Conservation (phyloP, 2,329 filamentous ascomycete genomes). For the Phyllosticta ampelicida region DNA sequence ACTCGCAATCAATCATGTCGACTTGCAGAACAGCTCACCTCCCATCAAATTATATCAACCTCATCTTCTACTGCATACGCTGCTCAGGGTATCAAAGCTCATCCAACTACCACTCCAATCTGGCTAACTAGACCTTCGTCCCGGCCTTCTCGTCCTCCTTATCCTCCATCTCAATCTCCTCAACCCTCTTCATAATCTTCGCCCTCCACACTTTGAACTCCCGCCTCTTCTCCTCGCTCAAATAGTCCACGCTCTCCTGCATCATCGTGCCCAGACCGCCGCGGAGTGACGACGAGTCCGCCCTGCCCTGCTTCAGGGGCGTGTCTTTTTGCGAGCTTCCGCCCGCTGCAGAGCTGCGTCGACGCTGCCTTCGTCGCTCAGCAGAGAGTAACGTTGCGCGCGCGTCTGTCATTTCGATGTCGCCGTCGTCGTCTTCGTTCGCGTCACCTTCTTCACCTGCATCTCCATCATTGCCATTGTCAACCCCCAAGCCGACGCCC, state of each 20-base stretch:
- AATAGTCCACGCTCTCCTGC: constrained; percentile 60
- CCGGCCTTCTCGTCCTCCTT: neutral
- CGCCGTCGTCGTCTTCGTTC: constrained; percentile 30
- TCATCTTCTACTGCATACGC: too few relatives aligned
- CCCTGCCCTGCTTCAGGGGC: constrained; percentile 25
- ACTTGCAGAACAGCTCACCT: too few relatives aligned
- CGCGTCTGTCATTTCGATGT: constrained; percentile 19
- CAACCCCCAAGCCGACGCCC: neutral
- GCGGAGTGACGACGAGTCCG: constrained; percentile 16
- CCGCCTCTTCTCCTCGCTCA: constrained; percentile 51
- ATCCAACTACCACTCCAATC: too few relatives aligned
- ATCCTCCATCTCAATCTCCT: constrained; percentile 4
- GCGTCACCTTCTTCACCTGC: constrained; percentile 22
- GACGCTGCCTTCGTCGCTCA: neutral
- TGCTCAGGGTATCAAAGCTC: too few relatives aligned
- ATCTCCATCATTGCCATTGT: constrained; percentile 17
- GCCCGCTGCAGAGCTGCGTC: constrained; percentile 27
- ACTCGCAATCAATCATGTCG: too few relatives aligned
- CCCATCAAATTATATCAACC: too few relatives aligned
- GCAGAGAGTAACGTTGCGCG: neutral
- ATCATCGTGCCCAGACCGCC: constrained; percentile 56
- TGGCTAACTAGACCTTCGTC: too few relatives aligned
- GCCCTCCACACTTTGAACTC: constrained; percentile 58
- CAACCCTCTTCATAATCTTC: constrained; percentile 46
- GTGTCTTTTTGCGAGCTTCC: neutral